Conservation (phyloP, 495 filamentous ascomycete species). For the Penicillium turbatum region DNA sequence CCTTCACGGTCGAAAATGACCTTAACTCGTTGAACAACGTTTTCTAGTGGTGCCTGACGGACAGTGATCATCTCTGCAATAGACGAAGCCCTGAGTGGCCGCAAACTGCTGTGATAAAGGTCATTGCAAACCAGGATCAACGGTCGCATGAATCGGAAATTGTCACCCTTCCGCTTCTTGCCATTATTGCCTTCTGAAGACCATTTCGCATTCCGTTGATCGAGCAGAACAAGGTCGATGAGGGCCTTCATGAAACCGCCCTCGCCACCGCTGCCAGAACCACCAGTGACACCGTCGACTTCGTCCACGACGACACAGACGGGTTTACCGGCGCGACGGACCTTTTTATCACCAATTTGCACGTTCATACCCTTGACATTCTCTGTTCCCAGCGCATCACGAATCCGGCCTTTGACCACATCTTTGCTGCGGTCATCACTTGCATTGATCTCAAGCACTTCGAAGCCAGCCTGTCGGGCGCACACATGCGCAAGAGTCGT, state of each 20-base stretch:
- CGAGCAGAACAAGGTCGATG: slow-evolving; percentile 78
- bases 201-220: slow-evolving; percentile 70
- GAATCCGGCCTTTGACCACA: slow-evolving; percentile 85
- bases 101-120: slow-evolving; percentile 86
- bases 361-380: slow-evolving; percentile 79
- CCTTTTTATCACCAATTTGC: slow-evolving; percentile 56
- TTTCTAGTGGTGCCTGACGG: slow-evolving; percentile 79
- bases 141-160: slow-evolving; percentile 79
- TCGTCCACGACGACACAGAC: slow-evolving; percentile 95
- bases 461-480: slow-evolving; percentile 90
- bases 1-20: slow-evolving; percentile 81
- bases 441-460: slow-evolving; percentile 92
- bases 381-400: slow-evolving; percentile 84
- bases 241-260: slow-evolving; percentile 94
- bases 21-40: slow-evolving; percentile 78
- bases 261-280: slow-evolving; percentile 64
- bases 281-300: slow-evolving; percentile 86
- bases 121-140: slow-evolving; percentile 96
- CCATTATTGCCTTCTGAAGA: slow-evolving; percentile 33
- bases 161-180: slow-evolving; percentile 66
- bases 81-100: slow-evolving; percentile 73
- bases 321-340: slow-evolving; percentile 72
- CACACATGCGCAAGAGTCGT: slow-evolving; percentile 96
- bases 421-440: slow-evolving; percentile 95
- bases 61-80: slow-evolving; percentile 90